Percentiles rank a stretch among this genome's conserved stretches.
Evolutionary conservation across 2,329 filamentous ascomycete genomes (phyloP).

Genomic region (Samsoniella hepiali): DNA sequence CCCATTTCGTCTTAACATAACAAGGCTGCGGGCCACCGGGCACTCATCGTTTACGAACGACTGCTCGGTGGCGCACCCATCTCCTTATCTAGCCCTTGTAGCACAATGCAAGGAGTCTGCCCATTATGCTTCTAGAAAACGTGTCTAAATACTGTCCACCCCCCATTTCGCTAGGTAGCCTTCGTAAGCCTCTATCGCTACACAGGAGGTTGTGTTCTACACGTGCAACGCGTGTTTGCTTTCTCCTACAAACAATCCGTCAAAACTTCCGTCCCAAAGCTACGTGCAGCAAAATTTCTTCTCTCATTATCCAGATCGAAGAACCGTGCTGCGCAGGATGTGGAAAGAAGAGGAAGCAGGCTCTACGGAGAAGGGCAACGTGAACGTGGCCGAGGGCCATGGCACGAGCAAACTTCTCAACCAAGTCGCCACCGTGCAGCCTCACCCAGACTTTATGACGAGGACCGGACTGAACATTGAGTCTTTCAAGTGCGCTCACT

Average conservation of each 20-base stretch:
- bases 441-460: slow-evolving; percentile 31
- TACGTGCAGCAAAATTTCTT: not conserved
- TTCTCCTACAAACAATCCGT: slow-evolving; percentile 8
- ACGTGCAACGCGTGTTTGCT: slow-evolving; percentile 16
- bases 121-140: slow-evolving; percentile 8
- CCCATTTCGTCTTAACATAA: slow-evolving; percentile 1
- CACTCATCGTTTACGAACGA: slow-evolving; percentile 4
- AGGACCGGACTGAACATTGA: slow-evolving; percentile 37
- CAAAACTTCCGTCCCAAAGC: not conserved
- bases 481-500: slow-evolving; percentile 38
- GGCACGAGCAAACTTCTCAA: slow-evolving; percentile 7
- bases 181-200: not conserved
- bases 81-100: not conserved
- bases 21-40: not conserved
- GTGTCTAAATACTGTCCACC: slow-evolving; percentile 8
- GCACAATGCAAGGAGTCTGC: not conserved
- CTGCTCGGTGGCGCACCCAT: slow-evolving; percentile 13
- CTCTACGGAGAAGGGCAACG: slow-evolving; percentile 9
- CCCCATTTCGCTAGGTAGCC: not conserved
- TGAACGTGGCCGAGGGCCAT: not conserved
- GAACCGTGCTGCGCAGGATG: not conserved
- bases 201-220: not conserved
- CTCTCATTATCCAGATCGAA: not conserved
- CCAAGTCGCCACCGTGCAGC: slow-evolving; percentile 12
- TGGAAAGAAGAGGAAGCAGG: slow-evolving; percentile 14